Evolutionary conservation across 2,329 filamentous ascomycete genomes (phyloP).

Genomic region (Amylocarpus encephaloides): DNA sequence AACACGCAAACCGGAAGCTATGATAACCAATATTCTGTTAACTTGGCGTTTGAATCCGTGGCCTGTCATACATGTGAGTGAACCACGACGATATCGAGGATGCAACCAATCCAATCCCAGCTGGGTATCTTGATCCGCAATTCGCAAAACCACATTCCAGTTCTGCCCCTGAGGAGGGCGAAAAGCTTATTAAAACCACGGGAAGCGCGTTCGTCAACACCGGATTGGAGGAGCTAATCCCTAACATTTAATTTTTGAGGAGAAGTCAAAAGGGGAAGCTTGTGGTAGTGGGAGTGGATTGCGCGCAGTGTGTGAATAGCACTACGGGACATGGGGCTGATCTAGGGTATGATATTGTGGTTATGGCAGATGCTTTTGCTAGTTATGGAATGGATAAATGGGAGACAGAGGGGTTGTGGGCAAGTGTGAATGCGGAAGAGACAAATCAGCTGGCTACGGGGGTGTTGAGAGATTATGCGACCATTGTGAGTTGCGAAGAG

Average conservation of each 20-base stretch:
- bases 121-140: slow-evolving; percentile 6
- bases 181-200: slow-evolving; percentile 19
- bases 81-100: slow-evolving; percentile 18
- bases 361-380: slow-evolving; percentile 23
- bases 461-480: slow-evolving; percentile 12
- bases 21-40: slow-evolving; percentile 13
- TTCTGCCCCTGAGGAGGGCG: slow-evolving; percentile 10
- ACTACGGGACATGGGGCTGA: slow-evolving; percentile 19
- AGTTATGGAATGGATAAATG: slow-evolving; percentile 16
- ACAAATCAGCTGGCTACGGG: slow-evolving; percentile 19
- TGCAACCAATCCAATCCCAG: slow-evolving; percentile 10
- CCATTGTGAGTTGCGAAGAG: background rate
- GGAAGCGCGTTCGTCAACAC: slow-evolving; percentile 19
- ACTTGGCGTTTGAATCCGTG: slow-evolving; percentile 15
- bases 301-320: slow-evolving; percentile 20
- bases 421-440: slow-evolving; percentile 10
- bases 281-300: slow-evolving; percentile 22
- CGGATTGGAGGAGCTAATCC: slow-evolving; percentile 1
- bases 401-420: slow-evolving; percentile 7
- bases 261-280: slow-evolving; percentile 11
- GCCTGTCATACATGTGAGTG: slow-evolving; percentile 20
- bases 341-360: slow-evolving; percentile 20
- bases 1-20: slow-evolving; percentile 17
- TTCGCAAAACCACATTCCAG: slow-evolving; percentile 15
- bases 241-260: background rate